phyloP scores from a whole-genome alignment of 768 basidiomycete genomes.

The Cystofilobasidium ferigula region DNA sequence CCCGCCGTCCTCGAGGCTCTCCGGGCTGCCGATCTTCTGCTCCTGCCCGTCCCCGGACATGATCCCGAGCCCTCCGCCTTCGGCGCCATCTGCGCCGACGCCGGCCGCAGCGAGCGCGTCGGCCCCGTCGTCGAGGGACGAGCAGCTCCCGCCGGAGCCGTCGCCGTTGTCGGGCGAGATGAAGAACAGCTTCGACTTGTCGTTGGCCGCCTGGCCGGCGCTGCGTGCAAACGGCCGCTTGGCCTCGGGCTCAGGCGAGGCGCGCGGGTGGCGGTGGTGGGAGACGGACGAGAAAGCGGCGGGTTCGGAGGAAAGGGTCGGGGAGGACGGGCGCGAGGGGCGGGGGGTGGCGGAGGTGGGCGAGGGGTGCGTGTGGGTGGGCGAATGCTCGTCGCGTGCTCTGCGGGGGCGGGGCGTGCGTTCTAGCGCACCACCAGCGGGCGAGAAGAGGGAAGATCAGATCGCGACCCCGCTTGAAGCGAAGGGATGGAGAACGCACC shows the following conservation, averaged over 20 bases:
- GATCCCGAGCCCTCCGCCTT: too few species aligned
- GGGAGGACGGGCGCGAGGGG: not conserved
- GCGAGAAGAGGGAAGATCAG: too few species aligned
- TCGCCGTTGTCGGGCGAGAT: conserved; percentile 7
- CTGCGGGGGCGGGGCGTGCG: not conserved
- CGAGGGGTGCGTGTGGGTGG: too few species aligned
- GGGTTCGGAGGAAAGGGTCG: not conserved
- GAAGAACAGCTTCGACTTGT: conserved; percentile 9
- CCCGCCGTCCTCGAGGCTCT: not conserved
- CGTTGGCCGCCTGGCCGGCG: too few species aligned
- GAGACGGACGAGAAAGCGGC: not conserved
- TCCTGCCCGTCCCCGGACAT: not conserved
- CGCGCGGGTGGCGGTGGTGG: not conserved
- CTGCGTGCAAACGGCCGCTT: too few species aligned
- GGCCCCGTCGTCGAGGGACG: not conserved
- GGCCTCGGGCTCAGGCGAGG: not conserved
- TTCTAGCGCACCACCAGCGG: too few species aligned
- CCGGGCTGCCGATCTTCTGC: not conserved
- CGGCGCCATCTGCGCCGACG: too few species aligned
- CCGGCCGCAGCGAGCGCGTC: too few species aligned
- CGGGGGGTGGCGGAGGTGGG: not conserved
- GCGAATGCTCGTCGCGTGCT: too few species aligned
- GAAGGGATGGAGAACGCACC: not conserved
- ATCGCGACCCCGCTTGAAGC: too few species aligned
- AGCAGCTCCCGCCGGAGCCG: not conserved